A percentile compares a stretch with the other conserved stretches of the same genome.
Conservation (phyloP, 495 filamentous ascomycete genomes). For the Lasiosphaeris hirsuta region DNA sequence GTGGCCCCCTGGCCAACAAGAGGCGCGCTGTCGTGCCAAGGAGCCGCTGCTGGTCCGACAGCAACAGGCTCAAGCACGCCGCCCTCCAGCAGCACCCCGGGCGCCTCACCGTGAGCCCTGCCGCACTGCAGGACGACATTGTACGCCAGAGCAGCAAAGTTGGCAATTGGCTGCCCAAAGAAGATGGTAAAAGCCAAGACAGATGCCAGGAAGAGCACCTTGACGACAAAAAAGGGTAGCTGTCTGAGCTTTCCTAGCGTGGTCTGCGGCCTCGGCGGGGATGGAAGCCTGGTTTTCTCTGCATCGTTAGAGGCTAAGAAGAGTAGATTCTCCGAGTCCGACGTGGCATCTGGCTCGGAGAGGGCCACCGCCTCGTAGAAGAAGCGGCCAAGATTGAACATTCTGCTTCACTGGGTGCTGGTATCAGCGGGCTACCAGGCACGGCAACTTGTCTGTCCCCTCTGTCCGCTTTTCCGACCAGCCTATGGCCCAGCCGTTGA, state of each 20-base stretch:
- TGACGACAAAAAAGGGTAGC: not conserved
- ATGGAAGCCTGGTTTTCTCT: not conserved
- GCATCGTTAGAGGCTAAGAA: not conserved
- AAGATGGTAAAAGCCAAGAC: conserved; percentile 1
- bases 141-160: conserved; percentile 2
- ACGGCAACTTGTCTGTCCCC: too few species aligned
- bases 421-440: too few species aligned
- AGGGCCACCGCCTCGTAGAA: conserved; percentile 4
- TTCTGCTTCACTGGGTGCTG: not conserved
- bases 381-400: conserved; percentile 3
- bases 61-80: too few species aligned
- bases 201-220: not conserved
- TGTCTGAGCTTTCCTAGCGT: not conserved
- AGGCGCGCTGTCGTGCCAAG: too few species aligned
- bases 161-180: not conserved
- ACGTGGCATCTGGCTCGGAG: conserved; percentile 1
- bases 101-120: not conserved
- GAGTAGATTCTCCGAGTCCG: conserved; percentile 4
- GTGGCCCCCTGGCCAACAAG: not conserved
- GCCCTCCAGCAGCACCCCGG: too few species aligned
- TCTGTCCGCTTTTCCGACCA: too few species aligned
- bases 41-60: too few species aligned
- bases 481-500: too few species aligned
- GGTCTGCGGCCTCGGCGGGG: not conserved
- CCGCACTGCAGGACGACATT: conserved; percentile 1